Evolutionary conservation across 1,284 basidiomycete genomes (phyloP), one percentile per base, ranked within the genome.

Genomic region (Sporisorium sorghi): DNA sequence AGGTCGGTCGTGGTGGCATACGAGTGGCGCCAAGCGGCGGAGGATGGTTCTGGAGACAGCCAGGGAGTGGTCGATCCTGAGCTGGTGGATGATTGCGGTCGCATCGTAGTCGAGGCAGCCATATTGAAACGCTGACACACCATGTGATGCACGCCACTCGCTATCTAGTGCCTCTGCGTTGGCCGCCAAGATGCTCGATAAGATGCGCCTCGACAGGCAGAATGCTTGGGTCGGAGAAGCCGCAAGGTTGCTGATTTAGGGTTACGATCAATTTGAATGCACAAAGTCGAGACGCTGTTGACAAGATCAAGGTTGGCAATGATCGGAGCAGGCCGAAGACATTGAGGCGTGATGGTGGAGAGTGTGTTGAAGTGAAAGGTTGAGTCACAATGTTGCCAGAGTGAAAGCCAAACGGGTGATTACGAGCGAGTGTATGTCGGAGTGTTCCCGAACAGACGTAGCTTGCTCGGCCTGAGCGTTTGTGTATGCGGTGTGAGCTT

Each of bases 11-110:
- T 62, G 42, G 51, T 37, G 14, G 50, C 7, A 47, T 58, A 61
- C 15, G 69, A 62, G 14, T 24, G 11, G 23, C 49, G 49, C 66
- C 72, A 66, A 19, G 55, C 35, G 40, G 55, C 50, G 21, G 58
- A 26, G 2, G 58, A 44, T n/a, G 43, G 43, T 11, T 60, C 55
- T 5, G 67, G 63, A n/a, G 72, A 74, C 9, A 63, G 47, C 67
- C 63, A 70, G 17, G 72, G 72, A 14, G 67, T 74, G 11, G 58
- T 59, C 4, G 72, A 43, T 12, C 50, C 67, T 15, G 72, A 66
- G 53, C 62, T 62, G 63, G 14, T 54, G 46, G 60, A 32, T 56
- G 71, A 68, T 50, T 60, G 60, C 26, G 71, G 51, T 24, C 49
- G 52, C 23, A 70, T 37, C 11, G 50, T 57, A 14, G 65, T 56